Evolutionary conservation across 2,329 filamentous ascomycete species (phyloP), one percentile per base, ranked within the genome.

Genomic region (Cryphonectria radicalis): DNA sequence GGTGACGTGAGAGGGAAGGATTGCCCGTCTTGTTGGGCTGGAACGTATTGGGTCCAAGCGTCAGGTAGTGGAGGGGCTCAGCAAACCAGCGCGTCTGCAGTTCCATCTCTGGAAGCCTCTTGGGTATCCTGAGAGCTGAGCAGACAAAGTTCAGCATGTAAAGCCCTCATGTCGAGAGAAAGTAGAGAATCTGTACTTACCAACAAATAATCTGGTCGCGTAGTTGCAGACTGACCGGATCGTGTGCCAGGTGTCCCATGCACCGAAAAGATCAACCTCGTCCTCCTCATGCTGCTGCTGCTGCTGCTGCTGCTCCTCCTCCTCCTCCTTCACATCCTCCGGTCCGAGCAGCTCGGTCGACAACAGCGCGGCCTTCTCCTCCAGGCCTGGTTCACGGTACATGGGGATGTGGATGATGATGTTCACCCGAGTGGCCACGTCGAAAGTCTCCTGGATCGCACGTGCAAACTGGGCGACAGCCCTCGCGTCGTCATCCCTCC

Each of bases 211-310:
- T 79, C 94, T 89, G 70, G 87, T 83, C 80, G 91, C 92, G 82
- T 99, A 98, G 82, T 91, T 92, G 87, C 94, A 98, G 70, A 94
- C 85, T 68, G 91, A 91, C 68, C 96, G 89, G 77, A 99, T 92
- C 32, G 91, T 86, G 79, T 99, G 92, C 96, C 96, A 99, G 1
- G 92, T 91, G 81, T 98, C 95, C 97, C 97, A 99, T 2, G 91
- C 87, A 68, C 91, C 91, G 80, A 93, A 96, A 0, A 92, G 80
- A 77, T 95, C 92, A 72, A 91, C 83, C 32, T 89, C 86, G 17
- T 80, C 78, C 1, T 80, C 73, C 37, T 63, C 25, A 8, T 42
- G 6, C 19, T 13, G 46, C 46, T 22, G 42, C 13, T 37, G 35
- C 3, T 37, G 35, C 37, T 40, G 43, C 32, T 40, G 37, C 37